Conservation (phyloP, 371 early-diverging fungal species). For the Amoeboaphelidium protococcarum region DNA sequence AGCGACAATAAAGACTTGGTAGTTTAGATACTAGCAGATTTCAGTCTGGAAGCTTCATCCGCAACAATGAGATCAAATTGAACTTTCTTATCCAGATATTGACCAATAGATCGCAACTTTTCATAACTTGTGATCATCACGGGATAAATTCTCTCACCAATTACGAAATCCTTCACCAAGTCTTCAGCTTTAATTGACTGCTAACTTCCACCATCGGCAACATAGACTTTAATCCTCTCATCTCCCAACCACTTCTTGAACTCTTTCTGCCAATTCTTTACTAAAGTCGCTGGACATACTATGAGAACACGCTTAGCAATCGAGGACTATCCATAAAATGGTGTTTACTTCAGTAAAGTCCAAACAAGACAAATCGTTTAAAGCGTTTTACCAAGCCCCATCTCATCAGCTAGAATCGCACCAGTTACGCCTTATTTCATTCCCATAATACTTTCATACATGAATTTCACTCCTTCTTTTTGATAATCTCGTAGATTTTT, state of each 20-base stretch:
- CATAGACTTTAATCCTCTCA: conserved; percentile 8
- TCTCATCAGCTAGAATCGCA: conserved; percentile 11
- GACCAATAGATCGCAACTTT: conserved; percentile 7
- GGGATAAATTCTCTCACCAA: conserved; percentile 16
- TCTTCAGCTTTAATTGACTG: no score
- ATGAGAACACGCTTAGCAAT: conserved; percentile 16
- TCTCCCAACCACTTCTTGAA: conserved; percentile 35
- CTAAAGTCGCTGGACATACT: conserved; percentile 30
- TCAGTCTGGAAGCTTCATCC: no score
- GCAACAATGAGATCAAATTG: no score
- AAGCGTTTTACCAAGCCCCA: conserved; percentile 19
- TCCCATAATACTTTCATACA: conserved; percentile 27
- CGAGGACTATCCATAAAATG: conserved; percentile 9
- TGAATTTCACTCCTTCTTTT: conserved; percentile 24
- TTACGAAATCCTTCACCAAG: conserved; percentile 17
- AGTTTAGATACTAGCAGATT: no score
- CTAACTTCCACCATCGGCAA: no score
- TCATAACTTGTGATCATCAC: conserved; percentile 29
- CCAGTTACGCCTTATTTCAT: not conserved
- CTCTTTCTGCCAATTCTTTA: conserved; percentile 30
- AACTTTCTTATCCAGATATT: not conserved
- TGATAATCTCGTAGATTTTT: conserved; percentile 27
- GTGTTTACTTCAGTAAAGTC: conserved; percentile 27
- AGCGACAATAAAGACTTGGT: no score
- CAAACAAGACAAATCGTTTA: conserved; percentile 30